Percentiles rank a stretch among this genome's conserved stretches.
Conservation (phyloP, 352 stramenopile genomes). For the Ophiocytium majus region DNA sequence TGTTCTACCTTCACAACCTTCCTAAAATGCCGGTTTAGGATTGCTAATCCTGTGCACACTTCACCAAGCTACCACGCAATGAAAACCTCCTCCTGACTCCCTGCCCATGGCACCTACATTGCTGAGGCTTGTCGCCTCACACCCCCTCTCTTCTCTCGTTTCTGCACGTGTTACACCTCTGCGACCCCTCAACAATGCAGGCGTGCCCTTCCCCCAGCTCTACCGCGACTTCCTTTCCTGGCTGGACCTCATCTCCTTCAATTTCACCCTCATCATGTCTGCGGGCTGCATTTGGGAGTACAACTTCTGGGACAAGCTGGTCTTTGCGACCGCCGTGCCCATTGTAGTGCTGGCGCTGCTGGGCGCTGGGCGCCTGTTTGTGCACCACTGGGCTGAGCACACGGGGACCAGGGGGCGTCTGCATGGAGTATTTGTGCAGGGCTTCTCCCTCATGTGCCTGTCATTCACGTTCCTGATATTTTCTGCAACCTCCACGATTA, state of each 20-base stretch:
- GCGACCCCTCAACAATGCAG: no score
- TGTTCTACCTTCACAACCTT: no score
- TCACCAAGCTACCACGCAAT: no score
- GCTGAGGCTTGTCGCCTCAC: no score
- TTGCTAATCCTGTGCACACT: no score
- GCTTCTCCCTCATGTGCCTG: background rate
- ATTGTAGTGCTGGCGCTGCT: background rate
- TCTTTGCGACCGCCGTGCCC: background rate
- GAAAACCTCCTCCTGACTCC: no score
- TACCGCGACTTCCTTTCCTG: background rate
- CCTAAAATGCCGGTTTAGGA: no score
- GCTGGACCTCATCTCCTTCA: background rate
- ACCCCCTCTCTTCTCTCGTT: no score
- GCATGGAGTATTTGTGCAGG: background rate
- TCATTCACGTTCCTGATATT: constrained; percentile 34
- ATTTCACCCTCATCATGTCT: background rate
- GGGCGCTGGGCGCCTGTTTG: background rate
- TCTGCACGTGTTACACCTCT: no score
- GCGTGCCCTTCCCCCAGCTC: background rate
- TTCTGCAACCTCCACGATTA: constrained; percentile 32
- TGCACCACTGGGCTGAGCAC: background rate
- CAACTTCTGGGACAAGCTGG: background rate
- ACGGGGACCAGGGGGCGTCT: background rate
- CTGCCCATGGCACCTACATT: no score
- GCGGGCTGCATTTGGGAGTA: background rate